phyloP scores from a whole-genome alignment of 1,284 basidiomycete genomes.

The Ceratobasidium sp. region DNA sequence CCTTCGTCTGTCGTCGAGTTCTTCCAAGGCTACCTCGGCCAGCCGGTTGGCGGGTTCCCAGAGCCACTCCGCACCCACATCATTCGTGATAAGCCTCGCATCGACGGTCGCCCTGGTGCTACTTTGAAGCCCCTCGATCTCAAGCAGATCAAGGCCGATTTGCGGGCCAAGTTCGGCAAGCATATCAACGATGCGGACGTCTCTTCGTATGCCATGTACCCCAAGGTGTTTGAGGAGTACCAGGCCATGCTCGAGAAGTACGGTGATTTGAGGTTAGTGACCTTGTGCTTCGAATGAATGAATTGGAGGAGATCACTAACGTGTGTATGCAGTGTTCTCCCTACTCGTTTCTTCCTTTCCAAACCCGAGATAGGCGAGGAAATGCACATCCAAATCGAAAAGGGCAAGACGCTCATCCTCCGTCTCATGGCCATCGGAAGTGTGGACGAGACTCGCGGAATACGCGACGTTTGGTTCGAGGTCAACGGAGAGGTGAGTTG shows the following conservation, averaged over 20 bases:
- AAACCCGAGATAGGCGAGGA: conserved; percentile 92
- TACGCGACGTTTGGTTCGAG: conserved; percentile 98
- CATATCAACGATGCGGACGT: conserved; percentile 93
- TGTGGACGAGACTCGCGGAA: conserved; percentile 86
- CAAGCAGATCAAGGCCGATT: conserved; percentile 91
- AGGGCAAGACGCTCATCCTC: conserved; percentile 96
- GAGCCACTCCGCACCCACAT: conserved; percentile 90
- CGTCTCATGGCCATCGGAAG: conserved; percentile 94
- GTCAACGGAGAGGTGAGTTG: conserved; percentile 84
- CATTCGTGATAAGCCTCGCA: conserved; percentile 91
- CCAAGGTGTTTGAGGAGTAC: conserved; percentile 98
- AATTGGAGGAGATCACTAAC: conserved; percentile 4
- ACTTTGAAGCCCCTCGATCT: conserved; percentile 89
- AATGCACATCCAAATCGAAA: conserved; percentile 94
- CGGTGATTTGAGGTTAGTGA: conserved; percentile 83
- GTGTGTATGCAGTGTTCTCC: conserved; percentile 68
- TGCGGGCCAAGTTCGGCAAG: conserved; percentile 92
- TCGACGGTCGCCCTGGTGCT: conserved; percentile 91
- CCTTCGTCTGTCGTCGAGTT: conserved; percentile 95
- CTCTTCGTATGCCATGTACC: conserved; percentile 94
- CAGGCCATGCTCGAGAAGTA: conserved; percentile 93
- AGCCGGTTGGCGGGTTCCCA: conserved; percentile 97
- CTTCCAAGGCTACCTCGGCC: conserved; percentile 97
- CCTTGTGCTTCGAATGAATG: conserved; percentile 40
- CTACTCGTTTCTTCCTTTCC: conserved; percentile 96